phyloP scores from a whole-genome alignment of 2,329 filamentous ascomycete genomes.

The Mycosphaerella sp. region DNA sequence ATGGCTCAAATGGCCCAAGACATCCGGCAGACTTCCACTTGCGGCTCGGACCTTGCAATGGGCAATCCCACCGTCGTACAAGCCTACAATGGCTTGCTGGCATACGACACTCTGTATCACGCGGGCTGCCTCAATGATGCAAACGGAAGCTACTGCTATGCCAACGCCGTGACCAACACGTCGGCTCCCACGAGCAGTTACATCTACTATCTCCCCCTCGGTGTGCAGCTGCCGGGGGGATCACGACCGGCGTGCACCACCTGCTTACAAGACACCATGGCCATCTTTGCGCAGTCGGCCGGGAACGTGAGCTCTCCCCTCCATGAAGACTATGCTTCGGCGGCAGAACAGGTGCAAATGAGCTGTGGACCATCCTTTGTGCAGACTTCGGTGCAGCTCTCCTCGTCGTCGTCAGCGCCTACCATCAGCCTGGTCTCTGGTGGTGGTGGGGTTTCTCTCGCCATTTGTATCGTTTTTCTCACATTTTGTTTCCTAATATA shows the following conservation, averaged over 20 bases:
- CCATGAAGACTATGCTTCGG: slow-evolving; percentile 59
- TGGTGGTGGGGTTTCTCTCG: background rate
- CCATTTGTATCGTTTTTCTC: background rate
- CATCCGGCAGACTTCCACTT: slow-evolving; percentile 58
- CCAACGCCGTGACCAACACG: slow-evolving; percentile 72
- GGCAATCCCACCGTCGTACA: slow-evolving; percentile 65
- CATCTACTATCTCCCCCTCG: slow-evolving; percentile 80
- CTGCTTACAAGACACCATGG: slow-evolving; percentile 77
- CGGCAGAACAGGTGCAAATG: slow-evolving; percentile 67
- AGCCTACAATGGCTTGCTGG: slow-evolving; percentile 66
- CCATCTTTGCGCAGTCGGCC: slow-evolving; percentile 65
- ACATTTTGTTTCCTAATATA: background rate
- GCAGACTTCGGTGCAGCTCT: slow-evolving; percentile 11
- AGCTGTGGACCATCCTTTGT: slow-evolving; percentile 52
- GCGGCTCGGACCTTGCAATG: slow-evolving; percentile 61
- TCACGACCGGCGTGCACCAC: slow-evolving; percentile 65
- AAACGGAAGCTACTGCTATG: slow-evolving; percentile 61
- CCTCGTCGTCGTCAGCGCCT: background rate
- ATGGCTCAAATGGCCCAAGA: slow-evolving; percentile 60
- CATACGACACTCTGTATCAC: slow-evolving; percentile 72
- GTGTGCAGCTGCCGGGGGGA: slow-evolving; percentile 59
- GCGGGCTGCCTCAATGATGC: slow-evolving; percentile 69
- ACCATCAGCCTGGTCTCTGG: background rate
- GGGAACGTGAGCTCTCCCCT: slow-evolving; percentile 61
- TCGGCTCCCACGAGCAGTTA: slow-evolving; percentile 66